phyloP scores from a whole-genome alignment of 495 filamentous ascomycete genomes.

The Glarea lozoyensis region DNA sequence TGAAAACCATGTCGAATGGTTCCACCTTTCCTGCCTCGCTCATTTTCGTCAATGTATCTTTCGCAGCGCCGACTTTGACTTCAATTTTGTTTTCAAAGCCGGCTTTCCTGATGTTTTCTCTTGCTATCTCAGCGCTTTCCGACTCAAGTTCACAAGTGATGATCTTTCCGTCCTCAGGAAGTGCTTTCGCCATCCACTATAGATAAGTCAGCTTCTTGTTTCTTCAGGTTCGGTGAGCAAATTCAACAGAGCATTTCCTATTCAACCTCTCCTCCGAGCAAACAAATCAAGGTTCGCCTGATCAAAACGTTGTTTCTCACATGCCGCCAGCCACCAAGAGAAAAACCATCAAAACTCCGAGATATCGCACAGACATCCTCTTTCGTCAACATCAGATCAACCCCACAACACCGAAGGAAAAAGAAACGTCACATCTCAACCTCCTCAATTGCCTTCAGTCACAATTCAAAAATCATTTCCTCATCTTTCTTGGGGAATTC shows the following conservation, averaged over 20 bases:
- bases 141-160: slow-evolving; percentile 11
- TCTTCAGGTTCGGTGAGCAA: neutral
- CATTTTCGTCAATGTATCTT: slow-evolving; percentile 9
- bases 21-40: slow-evolving; percentile 1
- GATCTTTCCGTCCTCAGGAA: slow-evolving; percentile 7
- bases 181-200: slow-evolving; percentile 14
- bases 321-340: no score
- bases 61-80: slow-evolving; percentile 9
- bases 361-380: neutral
- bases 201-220: neutral
- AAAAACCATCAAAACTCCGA: neutral
- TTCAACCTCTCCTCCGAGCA: no score
- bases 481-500: no score
- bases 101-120: slow-evolving; percentile 11
- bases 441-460: no score
- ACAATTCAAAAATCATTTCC: no score
- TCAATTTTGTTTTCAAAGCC: slow-evolving; percentile 11
- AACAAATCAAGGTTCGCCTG: no score
- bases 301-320: no score
- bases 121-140: slow-evolving; percentile 4
- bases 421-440: no score
- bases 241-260: no score
- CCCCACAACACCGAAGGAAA: no score
- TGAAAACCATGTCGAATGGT: slow-evolving; percentile 15
- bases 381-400: neutral